phyloP scores from a whole-genome alignment of 352 stramenopile genomes.

The Phytophthora colocasiae region DNA sequence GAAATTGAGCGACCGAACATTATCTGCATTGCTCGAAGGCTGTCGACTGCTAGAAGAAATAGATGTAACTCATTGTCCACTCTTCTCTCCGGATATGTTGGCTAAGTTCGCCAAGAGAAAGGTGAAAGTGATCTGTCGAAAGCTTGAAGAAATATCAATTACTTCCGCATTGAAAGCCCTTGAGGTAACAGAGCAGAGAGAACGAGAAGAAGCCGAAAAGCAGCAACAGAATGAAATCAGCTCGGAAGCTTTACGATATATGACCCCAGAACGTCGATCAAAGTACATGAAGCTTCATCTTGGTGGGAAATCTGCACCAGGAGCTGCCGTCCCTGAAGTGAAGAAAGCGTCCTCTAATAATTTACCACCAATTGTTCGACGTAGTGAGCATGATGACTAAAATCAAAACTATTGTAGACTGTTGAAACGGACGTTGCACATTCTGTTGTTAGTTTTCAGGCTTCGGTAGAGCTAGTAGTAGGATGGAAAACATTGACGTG shows the following conservation, averaged over 20 bases:
- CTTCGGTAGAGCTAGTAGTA: background rate
- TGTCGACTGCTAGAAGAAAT: slow-evolving; percentile 73
- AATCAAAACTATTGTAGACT: slow-evolving; percentile 7
- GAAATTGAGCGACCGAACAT: slow-evolving; percentile 69
- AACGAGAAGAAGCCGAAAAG: slow-evolving; percentile 29
- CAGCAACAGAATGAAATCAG: slow-evolving; percentile 26
- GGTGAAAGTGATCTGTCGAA: slow-evolving; percentile 58
- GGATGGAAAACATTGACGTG: slow-evolving; percentile 24
- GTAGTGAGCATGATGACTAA: slow-evolving; percentile 36
- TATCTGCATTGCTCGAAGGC: slow-evolving; percentile 59
- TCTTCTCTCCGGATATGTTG: slow-evolving; percentile 62
- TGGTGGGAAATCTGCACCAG: slow-evolving; percentile 11
- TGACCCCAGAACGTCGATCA: slow-evolving; percentile 31
- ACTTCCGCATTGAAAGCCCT: slow-evolving; percentile 19
- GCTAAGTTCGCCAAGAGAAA: slow-evolving; percentile 64
- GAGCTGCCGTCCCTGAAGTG: background rate
- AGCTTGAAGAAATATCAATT: slow-evolving; percentile 45
- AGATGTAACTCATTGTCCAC: slow-evolving; percentile 82
- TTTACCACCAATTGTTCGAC: slow-evolving; percentile 36
- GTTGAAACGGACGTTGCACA: slow-evolving; percentile 30
- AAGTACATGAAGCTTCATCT: slow-evolving; percentile 34
- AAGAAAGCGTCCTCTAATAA: slow-evolving; percentile 39
- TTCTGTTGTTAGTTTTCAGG: slow-evolving; percentile 11
- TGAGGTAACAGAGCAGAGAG: slow-evolving; percentile 15
- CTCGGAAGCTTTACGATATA: slow-evolving; percentile 31